Percentiles rank a stretch among this genome's conserved stretches.
Conservation (phyloP, 805 yeast genomes). For the Candida peoriensis region DNA sequence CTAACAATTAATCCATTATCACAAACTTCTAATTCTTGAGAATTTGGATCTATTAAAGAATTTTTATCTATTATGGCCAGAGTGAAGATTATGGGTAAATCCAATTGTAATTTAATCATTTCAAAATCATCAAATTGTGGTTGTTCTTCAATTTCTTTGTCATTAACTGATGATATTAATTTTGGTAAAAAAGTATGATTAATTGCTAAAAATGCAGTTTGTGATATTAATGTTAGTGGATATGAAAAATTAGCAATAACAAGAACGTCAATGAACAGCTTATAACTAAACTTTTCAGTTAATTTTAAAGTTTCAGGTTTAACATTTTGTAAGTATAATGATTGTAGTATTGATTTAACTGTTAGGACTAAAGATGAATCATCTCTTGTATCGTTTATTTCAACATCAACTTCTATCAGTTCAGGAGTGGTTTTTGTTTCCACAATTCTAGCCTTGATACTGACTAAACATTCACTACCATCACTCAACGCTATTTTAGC, state of each 20-base stretch:
- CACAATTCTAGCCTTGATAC: conserved; percentile 83
- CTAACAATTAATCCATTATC: conserved; percentile 78
- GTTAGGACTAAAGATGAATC: conserved; percentile 66
- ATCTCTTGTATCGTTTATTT: conserved; percentile 74
- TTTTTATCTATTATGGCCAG: conserved; percentile 66
- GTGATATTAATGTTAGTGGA: conserved; percentile 75
- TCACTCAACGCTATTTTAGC: conserved; percentile 81
- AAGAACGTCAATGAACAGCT: conserved; percentile 73
- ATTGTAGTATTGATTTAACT: conserved; percentile 56
- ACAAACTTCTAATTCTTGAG: conserved; percentile 83
- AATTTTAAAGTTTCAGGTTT: conserved; percentile 50
- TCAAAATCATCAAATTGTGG: conserved; percentile 87
- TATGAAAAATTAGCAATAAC: conserved; percentile 73
- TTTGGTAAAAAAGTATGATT: conserved; percentile 73
- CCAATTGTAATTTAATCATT: conserved; percentile 54
- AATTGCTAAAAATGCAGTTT: conserved; percentile 78
- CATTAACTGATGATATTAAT: conserved; percentile 63
- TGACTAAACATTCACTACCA: conserved; percentile 91
- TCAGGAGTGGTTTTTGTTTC: conserved; percentile 37
- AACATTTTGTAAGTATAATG: conserved; percentile 46
- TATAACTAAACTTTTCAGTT: conserved; percentile 71
- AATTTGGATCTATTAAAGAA: conserved; percentile 76
- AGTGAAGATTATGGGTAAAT: conserved; percentile 76
- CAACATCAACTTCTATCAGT: conserved; percentile 71
- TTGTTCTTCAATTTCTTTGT: conserved; percentile 65